Evolutionary conservation across 2,329 filamentous ascomycete species (phyloP).

Genomic region (Lasiodiplodia sp.): DNA sequence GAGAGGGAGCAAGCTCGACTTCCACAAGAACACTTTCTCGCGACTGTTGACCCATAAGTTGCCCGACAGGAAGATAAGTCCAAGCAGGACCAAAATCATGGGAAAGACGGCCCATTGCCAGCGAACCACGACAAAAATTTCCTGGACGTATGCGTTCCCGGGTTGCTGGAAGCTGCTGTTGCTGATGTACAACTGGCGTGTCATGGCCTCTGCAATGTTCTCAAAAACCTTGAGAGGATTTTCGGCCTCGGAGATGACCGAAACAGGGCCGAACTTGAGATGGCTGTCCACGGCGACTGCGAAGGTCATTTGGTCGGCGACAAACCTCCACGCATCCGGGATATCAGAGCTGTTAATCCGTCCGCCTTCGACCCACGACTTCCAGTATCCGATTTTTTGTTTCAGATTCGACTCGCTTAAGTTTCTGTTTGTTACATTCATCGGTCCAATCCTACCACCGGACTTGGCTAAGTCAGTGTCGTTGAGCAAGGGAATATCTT

Average conservation of each 20-base stretch:
- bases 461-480: too few species aligned
- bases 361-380: too few species aligned
- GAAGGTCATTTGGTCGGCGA: too few species aligned
- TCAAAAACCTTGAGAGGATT: background rate
- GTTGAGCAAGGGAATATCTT: too few species aligned
- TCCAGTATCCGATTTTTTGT: too few species aligned
- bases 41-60: background rate
- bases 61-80: background rate
- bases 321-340: too few species aligned
- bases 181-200: background rate
- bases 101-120: constrained; percentile 3
- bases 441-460: too few species aligned
- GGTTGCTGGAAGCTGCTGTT: background rate
- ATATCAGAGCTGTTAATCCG: too few species aligned
- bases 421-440: too few species aligned
- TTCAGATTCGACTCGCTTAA: too few species aligned
- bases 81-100: background rate
- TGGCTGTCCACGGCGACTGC: background rate
- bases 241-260: background rate
- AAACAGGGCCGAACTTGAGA: background rate
- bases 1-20: constrained; percentile 10
- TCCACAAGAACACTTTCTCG: constrained; percentile 8
- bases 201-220: background rate
- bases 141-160: background rate
- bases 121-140: background rate